Evolutionary conservation across 192 early-diverging fungal species (phyloP).

Genomic region (Coemansia guatemalensis): DNA sequence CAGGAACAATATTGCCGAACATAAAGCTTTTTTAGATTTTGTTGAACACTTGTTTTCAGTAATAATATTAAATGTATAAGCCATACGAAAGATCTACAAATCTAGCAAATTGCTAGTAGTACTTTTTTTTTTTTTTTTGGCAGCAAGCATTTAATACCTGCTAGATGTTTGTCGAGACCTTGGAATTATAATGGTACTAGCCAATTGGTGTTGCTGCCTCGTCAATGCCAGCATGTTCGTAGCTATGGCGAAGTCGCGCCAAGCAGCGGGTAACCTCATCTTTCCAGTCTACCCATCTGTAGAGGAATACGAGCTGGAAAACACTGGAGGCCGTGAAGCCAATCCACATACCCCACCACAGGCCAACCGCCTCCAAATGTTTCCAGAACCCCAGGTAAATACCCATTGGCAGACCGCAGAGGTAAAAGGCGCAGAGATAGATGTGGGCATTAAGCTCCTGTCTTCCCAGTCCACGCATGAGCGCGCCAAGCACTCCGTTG

Average conservation of each 20-base stretch:
- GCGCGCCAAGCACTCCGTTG: conserved; percentile 55
- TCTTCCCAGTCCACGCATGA: conserved; percentile 52
- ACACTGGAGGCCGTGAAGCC: conserved; percentile 15
- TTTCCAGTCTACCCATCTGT: conserved; percentile 30
- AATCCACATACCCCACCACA: conserved; percentile 42
- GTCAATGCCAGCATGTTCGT: not conserved
- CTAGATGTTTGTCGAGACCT: not conserved
- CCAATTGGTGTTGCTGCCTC: not conserved
- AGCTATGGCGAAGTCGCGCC: conserved; percentile 12
- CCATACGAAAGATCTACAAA: not conserved
- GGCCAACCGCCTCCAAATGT: conserved; percentile 22
- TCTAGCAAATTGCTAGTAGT: not conserved
- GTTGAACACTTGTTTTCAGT: no score
- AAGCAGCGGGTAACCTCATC: conserved; percentile 24
- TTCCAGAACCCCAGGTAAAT: conserved; percentile 41
- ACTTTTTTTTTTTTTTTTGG: no score
- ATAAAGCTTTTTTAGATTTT: no score
- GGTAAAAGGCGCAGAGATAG: conserved; percentile 52
- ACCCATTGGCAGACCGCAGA: conserved; percentile 47
- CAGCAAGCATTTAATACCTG: no score
- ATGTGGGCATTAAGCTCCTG: conserved; percentile 48
- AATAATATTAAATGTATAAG: not conserved
- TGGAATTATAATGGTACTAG: not conserved
- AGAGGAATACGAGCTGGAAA: conserved; percentile 24
- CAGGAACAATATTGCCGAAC: no score